Conservation (phyloP, 106 monocot species). For the Phalaenopsis aphrodite region DNA sequence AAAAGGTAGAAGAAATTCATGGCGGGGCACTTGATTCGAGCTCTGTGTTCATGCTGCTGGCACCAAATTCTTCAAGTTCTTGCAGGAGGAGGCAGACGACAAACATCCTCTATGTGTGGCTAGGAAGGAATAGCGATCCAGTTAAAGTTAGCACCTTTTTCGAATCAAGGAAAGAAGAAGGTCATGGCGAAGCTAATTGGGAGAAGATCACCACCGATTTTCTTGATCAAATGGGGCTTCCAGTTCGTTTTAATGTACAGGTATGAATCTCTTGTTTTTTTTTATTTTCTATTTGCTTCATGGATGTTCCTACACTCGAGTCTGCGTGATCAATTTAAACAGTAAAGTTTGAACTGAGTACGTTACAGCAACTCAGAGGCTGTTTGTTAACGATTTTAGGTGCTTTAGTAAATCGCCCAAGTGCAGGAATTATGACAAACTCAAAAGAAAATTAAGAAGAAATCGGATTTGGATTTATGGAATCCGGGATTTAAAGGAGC, state of each 20-base stretch:
- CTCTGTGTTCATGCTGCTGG: conserved; percentile 50
- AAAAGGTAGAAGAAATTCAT: conserved; percentile 41
- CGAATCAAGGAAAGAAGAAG: conserved; percentile 1
- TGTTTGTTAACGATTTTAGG: too few relatives aligned
- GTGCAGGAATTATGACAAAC: too few relatives aligned
- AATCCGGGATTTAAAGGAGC: too few relatives aligned
- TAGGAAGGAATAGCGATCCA: conserved; percentile 23
- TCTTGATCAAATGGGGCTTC: conserved; percentile 33
- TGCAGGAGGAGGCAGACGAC: conserved; percentile 5
- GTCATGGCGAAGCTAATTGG: conserved; percentile 1
- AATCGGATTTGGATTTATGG: too few relatives aligned
- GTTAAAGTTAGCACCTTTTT: background rate
- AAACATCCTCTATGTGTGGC: conserved; percentile 40
- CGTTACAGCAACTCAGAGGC: background rate
- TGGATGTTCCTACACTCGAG: background rate
- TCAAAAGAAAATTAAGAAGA: too few relatives aligned
- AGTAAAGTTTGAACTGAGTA: background rate
- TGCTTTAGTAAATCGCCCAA: too few relatives aligned
- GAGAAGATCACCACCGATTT: conserved; percentile 27
- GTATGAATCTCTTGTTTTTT: conserved; percentile 13
- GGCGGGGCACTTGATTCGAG: conserved; percentile 37
- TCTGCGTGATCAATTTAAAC: background rate
- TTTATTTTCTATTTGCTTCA: background rate
- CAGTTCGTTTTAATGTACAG: conserved; percentile 42
- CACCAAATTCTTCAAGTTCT: conserved; percentile 22